Percentiles rank a stretch among this genome's conserved stretches.
Conservation (phyloP, 2,329 filamentous ascomycete genomes). For the Aspergillus pseudotamarii region DNA sequence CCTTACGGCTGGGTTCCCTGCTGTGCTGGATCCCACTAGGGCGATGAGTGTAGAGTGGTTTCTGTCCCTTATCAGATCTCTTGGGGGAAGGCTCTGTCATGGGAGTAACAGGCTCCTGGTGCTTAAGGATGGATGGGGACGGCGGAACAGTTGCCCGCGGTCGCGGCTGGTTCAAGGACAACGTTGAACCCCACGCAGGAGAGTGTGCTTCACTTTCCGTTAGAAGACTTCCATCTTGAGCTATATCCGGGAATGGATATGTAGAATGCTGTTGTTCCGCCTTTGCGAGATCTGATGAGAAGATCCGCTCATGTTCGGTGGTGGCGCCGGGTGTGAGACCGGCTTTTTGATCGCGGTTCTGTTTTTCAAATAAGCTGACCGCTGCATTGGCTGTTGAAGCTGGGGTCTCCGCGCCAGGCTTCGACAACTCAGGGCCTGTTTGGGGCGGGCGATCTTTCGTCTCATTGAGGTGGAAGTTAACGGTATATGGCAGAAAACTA, state of each 20-base stretch:
- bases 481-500: constrained; percentile 89
- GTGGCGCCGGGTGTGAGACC: constrained; percentile 45
- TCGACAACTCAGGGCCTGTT: constrained; percentile 32
- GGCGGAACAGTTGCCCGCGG: constrained; percentile 75
- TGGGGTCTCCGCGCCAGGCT: constrained; percentile 29
- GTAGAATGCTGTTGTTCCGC: constrained; percentile 28
- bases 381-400: constrained; percentile 27
- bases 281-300: constrained; percentile 30
- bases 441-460: constrained; percentile 45
- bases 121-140: constrained; percentile 74
- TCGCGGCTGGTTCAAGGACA: constrained; percentile 73
- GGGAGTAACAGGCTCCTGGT: constrained; percentile 49
- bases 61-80: constrained; percentile 19
- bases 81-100: constrained; percentile 25
- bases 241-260: constrained; percentile 33
- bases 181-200: constrained; percentile 70
- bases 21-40: constrained; percentile 13
- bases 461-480: constrained; percentile 74
- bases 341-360: constrained; percentile 23
- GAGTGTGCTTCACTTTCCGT: constrained; percentile 75
- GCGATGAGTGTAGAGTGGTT: constrained; percentile 14
- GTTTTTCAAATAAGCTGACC: constrained; percentile 40
- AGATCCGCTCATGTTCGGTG: constrained; percentile 47
- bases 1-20: constrained; percentile 60
- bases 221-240: constrained; percentile 52